These are phyloP conservation scores for Musa schizocarpa DNA, from an alignment of 176 grass and related monocot genomes.

Conservation along the genomic window DNA sequence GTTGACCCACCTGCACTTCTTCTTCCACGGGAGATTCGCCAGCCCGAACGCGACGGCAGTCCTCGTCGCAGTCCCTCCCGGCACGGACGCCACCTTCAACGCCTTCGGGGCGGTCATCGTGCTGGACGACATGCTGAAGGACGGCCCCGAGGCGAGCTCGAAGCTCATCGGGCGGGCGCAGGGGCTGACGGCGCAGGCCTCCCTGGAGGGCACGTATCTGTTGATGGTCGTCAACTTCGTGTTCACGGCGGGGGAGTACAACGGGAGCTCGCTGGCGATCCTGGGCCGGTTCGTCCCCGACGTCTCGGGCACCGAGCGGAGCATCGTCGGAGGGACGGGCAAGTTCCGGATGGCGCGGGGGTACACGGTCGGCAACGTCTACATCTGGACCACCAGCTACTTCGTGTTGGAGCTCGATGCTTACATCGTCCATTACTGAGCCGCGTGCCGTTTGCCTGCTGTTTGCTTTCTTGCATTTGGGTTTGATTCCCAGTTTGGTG, in stretches of 20 bases:
- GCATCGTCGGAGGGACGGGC: conserved; percentile 34
- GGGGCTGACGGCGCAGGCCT: conserved; percentile 22
- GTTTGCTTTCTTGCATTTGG: too few species aligned
- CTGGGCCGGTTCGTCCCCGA: conserved; percentile 17
- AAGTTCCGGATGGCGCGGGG: conserved; percentile 26
- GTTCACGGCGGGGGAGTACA: conserved; percentile 21
- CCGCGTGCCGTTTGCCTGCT: too few species aligned
- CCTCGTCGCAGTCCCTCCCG: background rate
- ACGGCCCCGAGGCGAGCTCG: conserved; percentile 19
- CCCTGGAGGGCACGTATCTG: conserved; percentile 3
- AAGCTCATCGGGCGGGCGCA: conserved; percentile 27
- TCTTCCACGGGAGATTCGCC: conserved; percentile 23
- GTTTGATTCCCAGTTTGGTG: too few species aligned
- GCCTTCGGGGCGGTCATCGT: conserved; percentile 14
- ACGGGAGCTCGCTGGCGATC: conserved; percentile 29
- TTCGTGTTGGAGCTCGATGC: background rate
- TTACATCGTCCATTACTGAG: background rate
- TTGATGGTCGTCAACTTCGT: conserved; percentile 20
- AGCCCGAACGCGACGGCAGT: conserved; percentile 15
- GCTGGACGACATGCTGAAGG: conserved; percentile 25
- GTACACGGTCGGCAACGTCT: background rate
- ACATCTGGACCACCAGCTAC: background rate
- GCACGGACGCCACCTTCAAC: background rate
- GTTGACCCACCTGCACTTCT: conserved; percentile 11
- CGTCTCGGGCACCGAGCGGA: conserved; percentile 22